A percentile compares a stretch with the other conserved stretches of the same genome.
Conservation (phyloP, 306 rosid genomes). For the Delonix regia region DNA sequence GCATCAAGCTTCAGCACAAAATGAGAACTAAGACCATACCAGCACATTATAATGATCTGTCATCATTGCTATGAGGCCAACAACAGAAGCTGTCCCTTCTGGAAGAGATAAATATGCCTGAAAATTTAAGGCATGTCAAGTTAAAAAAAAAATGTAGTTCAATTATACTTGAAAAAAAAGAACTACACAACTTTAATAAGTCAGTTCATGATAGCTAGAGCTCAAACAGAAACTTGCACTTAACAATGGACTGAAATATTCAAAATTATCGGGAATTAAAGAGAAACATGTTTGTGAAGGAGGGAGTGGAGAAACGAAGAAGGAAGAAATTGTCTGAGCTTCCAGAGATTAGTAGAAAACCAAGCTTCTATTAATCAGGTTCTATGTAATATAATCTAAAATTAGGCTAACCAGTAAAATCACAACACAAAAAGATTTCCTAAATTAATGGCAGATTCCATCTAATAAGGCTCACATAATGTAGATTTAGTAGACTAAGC, state of each 20-base stretch:
- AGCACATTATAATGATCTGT: slow-evolving; percentile 79
- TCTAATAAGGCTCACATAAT: neutral
- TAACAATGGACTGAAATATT: slow-evolving; percentile 10
- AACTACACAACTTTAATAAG: slow-evolving; percentile 11
- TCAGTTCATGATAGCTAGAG: slow-evolving; percentile 14
- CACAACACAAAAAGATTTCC: slow-evolving; percentile 13
- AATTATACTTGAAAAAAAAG: slow-evolving; percentile 15
- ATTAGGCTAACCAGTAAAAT: slow-evolving; percentile 1
- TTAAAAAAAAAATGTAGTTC: slow-evolving; percentile 16
- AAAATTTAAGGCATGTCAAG: slow-evolving; percentile 26
- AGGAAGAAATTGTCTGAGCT: slow-evolving; percentile 1
- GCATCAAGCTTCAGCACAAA: slow-evolving; percentile 19
- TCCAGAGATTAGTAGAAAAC: slow-evolving; percentile 20
- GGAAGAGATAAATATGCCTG: slow-evolving; percentile 83
- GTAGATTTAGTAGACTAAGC: neutral
- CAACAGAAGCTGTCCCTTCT: slow-evolving; percentile 81
- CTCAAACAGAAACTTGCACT: slow-evolving; percentile 9
- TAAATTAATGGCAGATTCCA: neutral
- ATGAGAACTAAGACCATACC: slow-evolving; percentile 46
- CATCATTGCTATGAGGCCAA: slow-evolving; percentile 83
- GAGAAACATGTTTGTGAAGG: neutral
- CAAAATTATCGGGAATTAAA: slow-evolving; percentile 2
- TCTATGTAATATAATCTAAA: neutral
- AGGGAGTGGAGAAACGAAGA: neutral
- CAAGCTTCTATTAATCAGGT: slow-evolving; percentile 21